These are phyloP conservation scores for Saccharomyces pastorianus DNA, from an alignment of 1,139 yeast genomes.

Conservation along the genomic window DNA sequence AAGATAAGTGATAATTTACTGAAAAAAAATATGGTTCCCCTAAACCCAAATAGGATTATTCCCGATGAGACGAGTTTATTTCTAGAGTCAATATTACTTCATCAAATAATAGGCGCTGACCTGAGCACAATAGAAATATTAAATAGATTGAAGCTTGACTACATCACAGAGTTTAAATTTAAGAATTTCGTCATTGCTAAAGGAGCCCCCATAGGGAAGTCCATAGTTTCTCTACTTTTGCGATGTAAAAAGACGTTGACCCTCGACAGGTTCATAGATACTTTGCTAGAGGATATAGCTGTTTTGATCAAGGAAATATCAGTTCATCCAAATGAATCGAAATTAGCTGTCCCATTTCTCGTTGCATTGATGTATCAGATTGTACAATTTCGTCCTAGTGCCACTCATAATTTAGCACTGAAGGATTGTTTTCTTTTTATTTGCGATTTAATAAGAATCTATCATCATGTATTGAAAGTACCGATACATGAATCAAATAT, in stretches of 20 bases:
- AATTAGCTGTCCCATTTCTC: slow-evolving; percentile 43
- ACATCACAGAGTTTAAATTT: slow-evolving; percentile 30
- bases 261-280: slow-evolving; percentile 24
- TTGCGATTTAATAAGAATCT: slow-evolving; percentile 24
- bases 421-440: slow-evolving; percentile 21
- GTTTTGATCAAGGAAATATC: slow-evolving; percentile 23
- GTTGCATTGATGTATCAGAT: slow-evolving; percentile 46
- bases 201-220: slow-evolving; percentile 29
- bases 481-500: slow-evolving; percentile 15
- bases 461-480: slow-evolving; percentile 23
- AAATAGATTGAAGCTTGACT: slow-evolving; percentile 38
- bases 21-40: slow-evolving; percentile 11
- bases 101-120: slow-evolving; percentile 42
- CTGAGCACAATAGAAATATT: slow-evolving; percentile 45
- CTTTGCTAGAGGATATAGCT: slow-evolving; percentile 37
- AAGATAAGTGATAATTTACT: slow-evolving; percentile 22
- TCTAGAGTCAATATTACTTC: slow-evolving; percentile 34
- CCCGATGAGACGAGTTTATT: slow-evolving; percentile 37
- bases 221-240: slow-evolving; percentile 14
- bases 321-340: slow-evolving; percentile 22
- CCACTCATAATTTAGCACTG: slow-evolving; percentile 36
- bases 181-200: slow-evolving; percentile 31
- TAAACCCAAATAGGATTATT: slow-evolving; percentile 15
- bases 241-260: slow-evolving; percentile 15
- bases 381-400: slow-evolving; percentile 49